Evolutionary conservation across 495 filamentous ascomycete genomes (phyloP).

Genomic region (Penicillium bovifimosum): DNA sequence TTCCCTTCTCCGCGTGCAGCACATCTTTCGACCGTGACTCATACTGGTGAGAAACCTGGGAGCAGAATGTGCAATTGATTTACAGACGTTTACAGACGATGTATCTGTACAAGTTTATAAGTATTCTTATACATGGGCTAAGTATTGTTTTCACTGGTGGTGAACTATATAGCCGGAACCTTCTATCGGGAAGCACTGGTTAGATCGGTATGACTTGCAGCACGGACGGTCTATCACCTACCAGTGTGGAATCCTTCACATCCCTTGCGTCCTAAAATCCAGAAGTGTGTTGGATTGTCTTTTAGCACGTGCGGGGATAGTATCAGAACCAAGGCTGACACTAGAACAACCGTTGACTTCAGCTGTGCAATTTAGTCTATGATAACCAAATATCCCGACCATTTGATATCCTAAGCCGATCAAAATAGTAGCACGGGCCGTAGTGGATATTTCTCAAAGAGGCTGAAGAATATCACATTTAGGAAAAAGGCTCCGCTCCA

Average conservation of each 20-base stretch:
- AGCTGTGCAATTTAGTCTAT: background rate
- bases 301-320: slow-evolving; percentile 8
- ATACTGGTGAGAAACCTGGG: background rate
- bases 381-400: background rate
- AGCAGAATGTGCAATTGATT: background rate
- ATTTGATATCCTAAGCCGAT: background rate
- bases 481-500: background rate
- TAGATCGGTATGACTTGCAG: slow-evolving; percentile 22
- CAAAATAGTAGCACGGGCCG: background rate
- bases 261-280: slow-evolving; percentile 15
- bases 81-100: background rate
- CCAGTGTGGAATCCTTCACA: slow-evolving; percentile 9
- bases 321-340: background rate
- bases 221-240: slow-evolving; percentile 18
- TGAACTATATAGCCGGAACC: background rate
- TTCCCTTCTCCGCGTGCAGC: slow-evolving; percentile 10
- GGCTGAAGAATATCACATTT: slow-evolving; percentile 14
- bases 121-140: background rate
- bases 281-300: background rate
- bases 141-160: background rate
- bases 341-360: background rate
- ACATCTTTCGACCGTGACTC: slow-evolving; percentile 7
- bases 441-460: background rate
- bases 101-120: background rate
- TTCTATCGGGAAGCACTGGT: slow-evolving; percentile 1